These are phyloP conservation scores for Guillardia theta DNA, from an alignment of 78 protist genomes.

Conservation along the genomic window DNA sequence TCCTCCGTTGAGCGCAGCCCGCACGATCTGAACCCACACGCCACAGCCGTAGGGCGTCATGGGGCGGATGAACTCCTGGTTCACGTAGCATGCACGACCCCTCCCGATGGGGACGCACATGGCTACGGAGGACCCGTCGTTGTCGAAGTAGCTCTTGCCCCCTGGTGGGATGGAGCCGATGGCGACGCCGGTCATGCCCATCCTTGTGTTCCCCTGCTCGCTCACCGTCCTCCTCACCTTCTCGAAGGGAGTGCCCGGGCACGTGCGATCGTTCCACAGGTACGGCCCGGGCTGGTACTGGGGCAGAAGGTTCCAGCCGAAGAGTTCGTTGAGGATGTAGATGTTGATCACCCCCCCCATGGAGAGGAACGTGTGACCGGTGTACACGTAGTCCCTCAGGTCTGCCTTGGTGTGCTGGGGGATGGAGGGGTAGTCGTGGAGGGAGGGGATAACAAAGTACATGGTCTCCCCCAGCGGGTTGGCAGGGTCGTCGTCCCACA, in stretches of 20 bases:
- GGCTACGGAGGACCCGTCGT: conserved; percentile 4
- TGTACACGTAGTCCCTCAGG: neutral
- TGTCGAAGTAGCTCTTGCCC: neutral
- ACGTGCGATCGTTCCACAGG: neutral
- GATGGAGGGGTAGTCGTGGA: conserved; percentile 10
- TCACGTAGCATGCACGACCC: neutral
- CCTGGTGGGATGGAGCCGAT: neutral
- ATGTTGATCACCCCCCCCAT: conserved; percentile 9
- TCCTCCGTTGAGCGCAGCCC: conserved; percentile 2
- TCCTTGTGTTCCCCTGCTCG: neutral
- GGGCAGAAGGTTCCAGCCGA: neutral
- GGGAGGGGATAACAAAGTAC: conserved; percentile 6
- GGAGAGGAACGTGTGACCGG: neutral
- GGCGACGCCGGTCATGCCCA: neutral
- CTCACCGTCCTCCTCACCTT: neutral
- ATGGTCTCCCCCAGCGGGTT: neutral
- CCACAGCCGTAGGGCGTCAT: conserved; percentile 4
- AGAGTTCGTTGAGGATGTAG: neutral
- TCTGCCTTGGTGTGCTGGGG: neutral
- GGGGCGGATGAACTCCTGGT: conserved; percentile 10
- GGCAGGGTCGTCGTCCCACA: neutral
- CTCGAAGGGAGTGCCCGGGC: neutral
- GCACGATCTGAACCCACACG: neutral
- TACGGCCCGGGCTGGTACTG: conserved; percentile 33
- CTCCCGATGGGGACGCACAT: neutral